These are phyloP conservation scores for Fragaria iinumae DNA, from an alignment of 306 rosid genomes.

Conservation along the genomic window DNA sequence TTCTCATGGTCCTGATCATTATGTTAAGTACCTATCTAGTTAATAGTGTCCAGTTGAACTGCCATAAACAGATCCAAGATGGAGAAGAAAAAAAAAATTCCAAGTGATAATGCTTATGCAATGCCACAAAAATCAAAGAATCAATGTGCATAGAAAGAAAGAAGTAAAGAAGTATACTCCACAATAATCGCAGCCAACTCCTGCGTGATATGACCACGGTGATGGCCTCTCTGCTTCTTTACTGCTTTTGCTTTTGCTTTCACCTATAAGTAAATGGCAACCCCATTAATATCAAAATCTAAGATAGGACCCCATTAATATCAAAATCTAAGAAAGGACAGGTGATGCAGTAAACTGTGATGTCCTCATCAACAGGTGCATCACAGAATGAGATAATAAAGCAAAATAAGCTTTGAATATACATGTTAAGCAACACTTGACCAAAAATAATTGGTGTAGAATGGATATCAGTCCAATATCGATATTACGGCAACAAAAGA, in stretches of 20 bases:
- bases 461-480: background rate
- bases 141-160: slow-evolving; percentile 14
- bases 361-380: too few relatives aligned
- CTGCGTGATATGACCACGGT: slow-evolving; percentile 41
- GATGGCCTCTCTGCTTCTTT: slow-evolving; percentile 23
- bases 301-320: background rate
- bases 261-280: slow-evolving; percentile 48
- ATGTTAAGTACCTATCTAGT: background rate
- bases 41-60: background rate
- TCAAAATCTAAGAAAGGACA: too few relatives aligned
- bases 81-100: background rate
- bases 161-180: slow-evolving; percentile 60
- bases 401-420: background rate
- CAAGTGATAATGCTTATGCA: background rate
- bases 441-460: background rate
- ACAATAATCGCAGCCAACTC: slow-evolving; percentile 77
- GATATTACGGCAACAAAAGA: background rate
- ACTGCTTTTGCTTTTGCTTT: slow-evolving; percentile 20
- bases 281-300: slow-evolving; percentile 13
- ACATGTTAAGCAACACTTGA: background rate
- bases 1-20: background rate
- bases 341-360: too few relatives aligned
- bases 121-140: slow-evolving; percentile 14
- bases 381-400: background rate
- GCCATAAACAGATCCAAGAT: background rate